These are phyloP conservation scores for Trametes pubescens DNA, from an alignment of 1,284 basidiomycete species.

Conservation along the genomic window DNA sequence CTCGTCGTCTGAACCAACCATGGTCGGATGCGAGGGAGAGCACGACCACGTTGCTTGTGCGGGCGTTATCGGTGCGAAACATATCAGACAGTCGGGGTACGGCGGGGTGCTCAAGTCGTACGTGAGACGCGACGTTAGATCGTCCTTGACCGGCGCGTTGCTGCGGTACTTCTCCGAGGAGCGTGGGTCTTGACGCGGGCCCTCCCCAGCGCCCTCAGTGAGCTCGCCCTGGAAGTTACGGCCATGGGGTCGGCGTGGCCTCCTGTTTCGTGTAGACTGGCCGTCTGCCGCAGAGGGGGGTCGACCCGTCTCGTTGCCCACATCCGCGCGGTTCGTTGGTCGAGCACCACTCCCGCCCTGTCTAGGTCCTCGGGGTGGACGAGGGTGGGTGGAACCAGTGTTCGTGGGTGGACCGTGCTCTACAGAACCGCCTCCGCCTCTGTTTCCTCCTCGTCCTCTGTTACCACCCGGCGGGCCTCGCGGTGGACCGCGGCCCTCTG, in stretches of 20 bases:
- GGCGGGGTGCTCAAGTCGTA: conserved; percentile 69
- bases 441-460: neutral
- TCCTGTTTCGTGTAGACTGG: neutral
- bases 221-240: conserved; percentile 31
- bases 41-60: conserved; percentile 83
- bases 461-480: conserved; percentile 1
- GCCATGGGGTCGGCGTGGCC: conserved; percentile 19
- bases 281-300: neutral
- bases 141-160: conserved; percentile 48
- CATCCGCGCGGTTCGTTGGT: conserved; percentile 8
- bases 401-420: conserved; percentile 5
- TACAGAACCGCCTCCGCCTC: neutral
- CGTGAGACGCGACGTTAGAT: conserved; percentile 75
- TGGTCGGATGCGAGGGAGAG: conserved; percentile 62
- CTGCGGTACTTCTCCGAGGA: conserved; percentile 32
- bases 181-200: conserved; percentile 7
- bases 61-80: conserved; percentile 77
- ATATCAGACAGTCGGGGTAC: conserved; percentile 83
- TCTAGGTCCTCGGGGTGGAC: conserved; percentile 2
- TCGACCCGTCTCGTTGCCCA: neutral
- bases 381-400: conserved; percentile 9
- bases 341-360: neutral
- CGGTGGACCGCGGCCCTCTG: conserved; percentile 5
- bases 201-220: conserved; percentile 19
- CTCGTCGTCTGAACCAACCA: conserved; percentile 46